These are phyloP conservation scores for Sphaerulina vaccinii DNA, from an alignment of 2,329 filamentous ascomycete species.

Conservation along the genomic window DNA sequence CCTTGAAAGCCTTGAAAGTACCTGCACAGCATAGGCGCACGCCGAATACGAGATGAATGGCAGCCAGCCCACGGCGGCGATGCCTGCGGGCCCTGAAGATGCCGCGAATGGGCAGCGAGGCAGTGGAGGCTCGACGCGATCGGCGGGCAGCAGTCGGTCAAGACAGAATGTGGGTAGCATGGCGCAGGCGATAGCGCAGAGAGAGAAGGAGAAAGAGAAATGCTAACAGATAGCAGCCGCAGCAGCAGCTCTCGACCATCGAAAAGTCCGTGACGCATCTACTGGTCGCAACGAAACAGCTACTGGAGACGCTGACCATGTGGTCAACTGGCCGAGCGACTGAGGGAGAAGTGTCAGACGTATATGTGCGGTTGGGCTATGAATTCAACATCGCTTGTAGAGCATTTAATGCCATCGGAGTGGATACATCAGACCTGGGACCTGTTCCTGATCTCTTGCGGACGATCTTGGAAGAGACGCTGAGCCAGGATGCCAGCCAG, in stretches of 20 bases:
- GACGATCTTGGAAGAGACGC: slow-evolving; percentile 87
- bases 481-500: slow-evolving; percentile 93
- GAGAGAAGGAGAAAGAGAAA: neutral
- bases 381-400: slow-evolving; percentile 99
- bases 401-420: slow-evolving; percentile 93
- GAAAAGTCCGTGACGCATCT: slow-evolving; percentile 99
- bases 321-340: slow-evolving; percentile 93
- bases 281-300: slow-evolving; percentile 93
- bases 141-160: slow-evolving; percentile 24
- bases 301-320: slow-evolving; percentile 93
- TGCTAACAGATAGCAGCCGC: slow-evolving; percentile 51
- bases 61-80: slow-evolving; percentile 19
- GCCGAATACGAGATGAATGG: slow-evolving; percentile 20
- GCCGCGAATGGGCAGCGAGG: slow-evolving; percentile 24
- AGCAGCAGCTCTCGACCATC: slow-evolving; percentile 86
- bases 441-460: slow-evolving; percentile 91
- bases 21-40: neutral
- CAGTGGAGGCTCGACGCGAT: slow-evolving; percentile 31
- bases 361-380: slow-evolving; percentile 95
- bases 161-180: slow-evolving; percentile 30
- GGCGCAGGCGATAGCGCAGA: neutral
- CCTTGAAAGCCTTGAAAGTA: neutral
- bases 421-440: slow-evolving; percentile 89
- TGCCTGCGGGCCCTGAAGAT: slow-evolving; percentile 23
- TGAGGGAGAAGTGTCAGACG: slow-evolving; percentile 93